Percentiles rank a stretch among this genome's conserved stretches.
Evolutionary conservation across 345 rosid species (phyloP).

Genomic region (Syzygium jambos): DNA sequence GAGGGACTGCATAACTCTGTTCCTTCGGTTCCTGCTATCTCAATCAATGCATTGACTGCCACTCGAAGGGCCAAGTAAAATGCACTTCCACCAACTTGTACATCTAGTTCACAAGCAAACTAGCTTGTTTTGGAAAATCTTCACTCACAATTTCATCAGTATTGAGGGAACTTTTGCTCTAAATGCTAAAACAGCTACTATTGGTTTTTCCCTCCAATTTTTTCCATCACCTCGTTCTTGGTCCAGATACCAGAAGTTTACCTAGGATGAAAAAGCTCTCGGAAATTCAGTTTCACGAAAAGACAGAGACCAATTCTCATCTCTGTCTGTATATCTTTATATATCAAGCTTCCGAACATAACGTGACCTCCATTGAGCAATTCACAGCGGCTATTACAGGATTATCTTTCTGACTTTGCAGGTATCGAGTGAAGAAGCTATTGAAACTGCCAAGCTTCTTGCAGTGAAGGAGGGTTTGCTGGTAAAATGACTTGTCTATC

Average conservation of each 20-base stretch:
- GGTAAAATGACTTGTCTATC: slow-evolving; percentile 25
- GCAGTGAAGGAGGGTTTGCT: slow-evolving; percentile 74
- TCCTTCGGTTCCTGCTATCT: not conserved
- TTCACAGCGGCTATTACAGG: not conserved
- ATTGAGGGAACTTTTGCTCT: too few relatives aligned
- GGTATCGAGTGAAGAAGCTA: slow-evolving; percentile 81
- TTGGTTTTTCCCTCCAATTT: too few relatives aligned
- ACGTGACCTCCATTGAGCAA: not conserved
- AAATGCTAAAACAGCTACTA: too few relatives aligned
- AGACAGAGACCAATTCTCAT: not conserved
- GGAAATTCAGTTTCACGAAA: not conserved
- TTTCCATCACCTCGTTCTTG: not conserved
- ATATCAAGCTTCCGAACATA: not conserved
- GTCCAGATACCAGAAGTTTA: not conserved
- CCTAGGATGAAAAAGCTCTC: not conserved
- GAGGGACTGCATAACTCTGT: too few relatives aligned
- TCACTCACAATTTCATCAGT: too few relatives aligned
- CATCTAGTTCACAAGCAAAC: not conserved
- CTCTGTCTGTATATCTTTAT: not conserved
- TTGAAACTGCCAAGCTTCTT: slow-evolving; percentile 66
- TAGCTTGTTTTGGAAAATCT: too few relatives aligned
- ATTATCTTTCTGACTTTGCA: not conserved
- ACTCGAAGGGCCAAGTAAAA: not conserved
- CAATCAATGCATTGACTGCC: not conserved
- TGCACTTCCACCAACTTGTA: not conserved